Percentiles rank a stretch among this genome's conserved stretches.
These are phyloP conservation scores for Austroboletus niveus DNA, from an alignment of 1,284 basidiomycete genomes.

Conservation along the genomic window DNA sequence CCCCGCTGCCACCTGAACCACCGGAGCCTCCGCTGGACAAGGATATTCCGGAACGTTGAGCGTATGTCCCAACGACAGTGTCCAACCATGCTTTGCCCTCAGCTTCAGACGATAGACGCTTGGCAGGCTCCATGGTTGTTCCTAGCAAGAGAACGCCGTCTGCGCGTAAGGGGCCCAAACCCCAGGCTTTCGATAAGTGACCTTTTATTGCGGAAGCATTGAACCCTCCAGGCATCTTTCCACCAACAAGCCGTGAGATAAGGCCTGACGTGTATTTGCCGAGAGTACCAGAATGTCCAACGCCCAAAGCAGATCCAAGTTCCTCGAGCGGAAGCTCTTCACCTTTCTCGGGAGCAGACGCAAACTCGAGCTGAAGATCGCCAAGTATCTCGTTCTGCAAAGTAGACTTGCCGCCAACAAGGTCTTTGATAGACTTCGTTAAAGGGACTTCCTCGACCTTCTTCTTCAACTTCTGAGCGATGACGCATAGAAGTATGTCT, in stretches of 20 bases:
- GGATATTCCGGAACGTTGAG: slow-evolving; percentile 83
- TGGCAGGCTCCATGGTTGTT: slow-evolving; percentile 90
- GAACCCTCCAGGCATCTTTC: slow-evolving; percentile 99
- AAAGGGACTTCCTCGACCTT: slow-evolving; percentile 84
- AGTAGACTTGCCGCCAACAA: slow-evolving; percentile 97
- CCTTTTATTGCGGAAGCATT: slow-evolving; percentile 92
- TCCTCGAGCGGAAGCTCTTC: slow-evolving; percentile 97
- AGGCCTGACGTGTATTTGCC: slow-evolving; percentile 96
- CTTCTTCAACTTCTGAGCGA: slow-evolving; percentile 99
- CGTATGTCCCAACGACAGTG: slow-evolving; percentile 79
- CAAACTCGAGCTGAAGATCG: slow-evolving; percentile 88
- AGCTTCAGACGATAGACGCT: slow-evolving; percentile 87
- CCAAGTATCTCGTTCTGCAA: slow-evolving; percentile 96
- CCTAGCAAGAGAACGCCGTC: slow-evolving; percentile 92
- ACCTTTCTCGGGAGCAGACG: slow-evolving; percentile 94
- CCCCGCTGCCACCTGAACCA: slow-evolving; percentile 59
- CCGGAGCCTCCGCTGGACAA: slow-evolving; percentile 68
- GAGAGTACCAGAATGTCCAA: slow-evolving; percentile 82
- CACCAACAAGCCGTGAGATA: slow-evolving; percentile 88
- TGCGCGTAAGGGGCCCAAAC: slow-evolving; percentile 84
- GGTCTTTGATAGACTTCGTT: slow-evolving; percentile 97
- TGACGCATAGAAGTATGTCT: slow-evolving; percentile 86
- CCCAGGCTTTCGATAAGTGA: slow-evolving; percentile 90
- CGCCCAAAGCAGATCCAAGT: slow-evolving; percentile 81
- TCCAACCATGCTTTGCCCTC: slow-evolving; percentile 97